phyloP scores from a whole-genome alignment of 805 yeast genomes.

The Candida boidinii region DNA sequence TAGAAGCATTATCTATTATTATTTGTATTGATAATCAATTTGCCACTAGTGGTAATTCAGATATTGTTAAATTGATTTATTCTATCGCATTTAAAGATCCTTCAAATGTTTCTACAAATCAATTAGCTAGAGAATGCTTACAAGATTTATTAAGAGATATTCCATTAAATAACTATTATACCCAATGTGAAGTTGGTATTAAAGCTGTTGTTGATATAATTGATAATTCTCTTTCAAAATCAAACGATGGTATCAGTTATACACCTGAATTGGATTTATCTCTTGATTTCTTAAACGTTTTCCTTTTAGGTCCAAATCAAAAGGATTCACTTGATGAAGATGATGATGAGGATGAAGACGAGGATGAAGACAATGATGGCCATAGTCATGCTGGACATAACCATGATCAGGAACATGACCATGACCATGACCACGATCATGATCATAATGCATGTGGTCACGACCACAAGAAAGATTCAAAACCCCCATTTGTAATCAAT shows the following conservation, averaged over 20 bases:
- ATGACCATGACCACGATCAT: no score
- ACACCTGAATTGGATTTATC: constrained; percentile 52
- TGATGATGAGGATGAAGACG: no score
- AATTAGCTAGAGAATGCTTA: constrained; percentile 64
- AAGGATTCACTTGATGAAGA: no score
- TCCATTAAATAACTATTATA: constrained; percentile 33
- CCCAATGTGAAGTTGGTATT: constrained; percentile 41
- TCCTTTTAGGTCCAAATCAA: constrained; percentile 43
- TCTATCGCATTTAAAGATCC: constrained; percentile 64
- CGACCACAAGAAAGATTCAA: no score
- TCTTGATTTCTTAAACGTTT: constrained; percentile 45
- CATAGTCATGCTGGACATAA: no score
- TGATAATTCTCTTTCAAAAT: constrained; percentile 21
- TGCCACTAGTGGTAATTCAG: constrained; percentile 21
- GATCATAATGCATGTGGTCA: no score
- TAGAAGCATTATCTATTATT: constrained; percentile 59
- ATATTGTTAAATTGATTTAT: constrained; percentile 47
- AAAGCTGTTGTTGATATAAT: constrained; percentile 39
- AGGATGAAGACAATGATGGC: no score
- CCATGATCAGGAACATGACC: no score
- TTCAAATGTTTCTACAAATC: constrained; percentile 59
- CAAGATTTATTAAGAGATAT: constrained; percentile 46
- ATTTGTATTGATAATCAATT: constrained; percentile 36
- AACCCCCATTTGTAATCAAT: constrained; percentile 15
- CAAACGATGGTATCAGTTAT: constrained; percentile 33